Percentiles rank a stretch among this genome's conserved stretches.
Evolutionary conservation across 352 stramenopile genomes (phyloP).

Genomic region (Globisporangium viniferum): DNA sequence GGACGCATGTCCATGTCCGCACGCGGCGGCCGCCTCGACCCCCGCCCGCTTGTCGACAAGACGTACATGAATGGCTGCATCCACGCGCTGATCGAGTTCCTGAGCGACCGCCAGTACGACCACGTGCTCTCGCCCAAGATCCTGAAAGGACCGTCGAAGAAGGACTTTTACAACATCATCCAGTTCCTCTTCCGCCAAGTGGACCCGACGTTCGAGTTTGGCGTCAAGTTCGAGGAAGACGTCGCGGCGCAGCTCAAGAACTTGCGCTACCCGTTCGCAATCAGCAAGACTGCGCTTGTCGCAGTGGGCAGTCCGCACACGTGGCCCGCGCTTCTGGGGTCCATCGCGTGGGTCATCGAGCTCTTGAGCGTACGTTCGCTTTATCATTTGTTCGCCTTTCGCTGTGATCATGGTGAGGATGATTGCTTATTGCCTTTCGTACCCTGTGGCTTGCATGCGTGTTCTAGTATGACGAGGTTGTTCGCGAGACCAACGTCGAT

Average conservation of each 20-base stretch:
- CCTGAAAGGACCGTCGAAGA: conserved; percentile 91
- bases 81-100: conserved; percentile 91
- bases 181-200: conserved; percentile 95
- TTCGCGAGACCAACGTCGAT: conserved; percentile 51
- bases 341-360: conserved; percentile 97
- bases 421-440: conserved; percentile 1
- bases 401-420: neutral
- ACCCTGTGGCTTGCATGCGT: neutral
- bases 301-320: conserved; percentile 94
- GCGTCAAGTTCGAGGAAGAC: conserved; percentile 75
- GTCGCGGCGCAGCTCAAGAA: conserved; percentile 67
- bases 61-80: conserved; percentile 92
- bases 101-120: conserved; percentile 90
- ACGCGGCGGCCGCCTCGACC: conserved; percentile 57
- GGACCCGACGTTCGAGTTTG: conserved; percentile 89
- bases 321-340: conserved; percentile 94
- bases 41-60: conserved; percentile 88
- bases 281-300: conserved; percentile 95
- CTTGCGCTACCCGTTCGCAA: conserved; percentile 93
- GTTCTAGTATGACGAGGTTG: conserved; percentile 83
- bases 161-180: conserved; percentile 97
- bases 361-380: conserved; percentile 72
- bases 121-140: conserved; percentile 89
- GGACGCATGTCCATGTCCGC: conserved; percentile 52
- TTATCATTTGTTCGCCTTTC: neutral